These are phyloP conservation scores for Coccomyxa subellipsoidea DNA, from an alignment of 163 green algal genomes.

Conservation along the genomic window DNA sequence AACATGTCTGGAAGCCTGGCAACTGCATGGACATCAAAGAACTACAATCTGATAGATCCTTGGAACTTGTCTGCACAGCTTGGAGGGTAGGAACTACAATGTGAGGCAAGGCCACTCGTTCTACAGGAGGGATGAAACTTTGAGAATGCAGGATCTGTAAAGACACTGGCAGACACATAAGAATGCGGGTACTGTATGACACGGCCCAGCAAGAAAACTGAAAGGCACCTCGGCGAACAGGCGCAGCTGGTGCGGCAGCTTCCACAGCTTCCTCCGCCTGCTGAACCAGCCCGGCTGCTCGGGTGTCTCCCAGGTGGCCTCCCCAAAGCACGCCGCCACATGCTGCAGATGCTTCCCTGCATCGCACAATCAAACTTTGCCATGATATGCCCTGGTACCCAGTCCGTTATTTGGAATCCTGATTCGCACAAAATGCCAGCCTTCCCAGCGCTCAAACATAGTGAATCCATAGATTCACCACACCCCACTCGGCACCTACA, in stretches of 20 bases:
- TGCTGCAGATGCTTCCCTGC: constrained; percentile 27
- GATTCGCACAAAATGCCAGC: too few species aligned
- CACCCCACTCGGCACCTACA: not conserved
- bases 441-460: not conserved
- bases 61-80: too few species aligned
- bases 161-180: too few species aligned
- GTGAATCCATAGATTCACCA: not conserved
- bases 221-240: constrained; percentile 1
- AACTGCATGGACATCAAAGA: not conserved
- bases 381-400: too few species aligned
- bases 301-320: not conserved
- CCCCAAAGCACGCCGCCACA: constrained; percentile 13
- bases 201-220: too few species aligned
- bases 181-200: too few species aligned
- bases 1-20: not conserved
- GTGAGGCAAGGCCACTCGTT: too few species aligned
- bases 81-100: too few species aligned
- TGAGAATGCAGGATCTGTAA: too few species aligned
- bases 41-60: too few species aligned
- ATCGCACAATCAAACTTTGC: not conserved
- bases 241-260: constrained; percentile 11
- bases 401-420: too few species aligned
- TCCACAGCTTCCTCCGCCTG: constrained; percentile 1
- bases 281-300: constrained; percentile 14
- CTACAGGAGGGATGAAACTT: too few species aligned